phyloP scores from a whole-genome alignment of 2,329 filamentous ascomycete genomes.

The Fusarium sp. region DNA sequence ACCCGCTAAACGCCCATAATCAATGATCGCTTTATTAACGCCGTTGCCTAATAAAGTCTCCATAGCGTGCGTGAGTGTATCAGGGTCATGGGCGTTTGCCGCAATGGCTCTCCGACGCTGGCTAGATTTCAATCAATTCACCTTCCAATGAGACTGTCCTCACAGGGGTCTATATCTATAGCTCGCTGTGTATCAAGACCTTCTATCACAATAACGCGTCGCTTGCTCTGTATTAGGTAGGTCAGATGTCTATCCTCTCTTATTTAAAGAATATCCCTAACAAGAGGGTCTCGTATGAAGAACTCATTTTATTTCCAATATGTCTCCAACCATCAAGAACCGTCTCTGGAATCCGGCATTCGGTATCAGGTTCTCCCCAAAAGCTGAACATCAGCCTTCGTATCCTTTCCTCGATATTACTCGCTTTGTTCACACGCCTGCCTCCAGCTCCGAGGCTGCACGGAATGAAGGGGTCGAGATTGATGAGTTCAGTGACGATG shows the following conservation, averaged over 20 bases:
- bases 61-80: slow-evolving; percentile 33
- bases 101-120: slow-evolving; percentile 40
- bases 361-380: slow-evolving; percentile 49
- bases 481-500: slow-evolving; percentile 39
- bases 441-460: neutral
- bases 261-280: slow-evolving; percentile 24
- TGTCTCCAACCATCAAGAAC: slow-evolving; percentile 34
- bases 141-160: slow-evolving; percentile 36
- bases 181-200: slow-evolving; percentile 48
- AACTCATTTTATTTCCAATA: slow-evolving; percentile 26
- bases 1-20: slow-evolving; percentile 28
- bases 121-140: slow-evolving; percentile 26
- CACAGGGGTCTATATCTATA: slow-evolving; percentile 34
- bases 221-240: slow-evolving; percentile 32
- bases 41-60: slow-evolving; percentile 47
- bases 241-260: neutral
- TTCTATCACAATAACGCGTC: slow-evolving; percentile 22
- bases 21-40: slow-evolving; percentile 41
- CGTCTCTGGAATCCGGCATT: slow-evolving; percentile 47
- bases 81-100: slow-evolving; percentile 41
- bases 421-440: slow-evolving; percentile 43
- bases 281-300: neutral
- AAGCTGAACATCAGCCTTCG: slow-evolving; percentile 23
- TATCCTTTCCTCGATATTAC: slow-evolving; percentile 45
- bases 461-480: neutral